Conservation (phyloP, 164 flowering plant genomes). For the Stephania yunnanensis region DNA sequence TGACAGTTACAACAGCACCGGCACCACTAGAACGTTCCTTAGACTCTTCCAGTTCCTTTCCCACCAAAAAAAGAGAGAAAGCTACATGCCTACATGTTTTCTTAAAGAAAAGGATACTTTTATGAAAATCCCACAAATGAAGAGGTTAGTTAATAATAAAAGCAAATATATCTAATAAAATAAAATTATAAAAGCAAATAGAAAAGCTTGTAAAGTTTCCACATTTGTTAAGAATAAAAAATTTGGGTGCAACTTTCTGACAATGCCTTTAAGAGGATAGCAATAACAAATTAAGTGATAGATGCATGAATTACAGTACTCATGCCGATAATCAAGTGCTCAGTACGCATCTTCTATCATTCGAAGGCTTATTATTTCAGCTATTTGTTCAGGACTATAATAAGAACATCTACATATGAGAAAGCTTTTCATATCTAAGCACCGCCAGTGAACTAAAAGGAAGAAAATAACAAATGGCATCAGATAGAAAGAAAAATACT, state of each 20-base stretch:
- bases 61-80: neutral
- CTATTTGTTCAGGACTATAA: neutral
- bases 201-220: too few relatives aligned
- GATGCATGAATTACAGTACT: neutral
- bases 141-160: neutral
- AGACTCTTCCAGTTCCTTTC: neutral
- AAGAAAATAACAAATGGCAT: neutral
- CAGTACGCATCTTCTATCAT: neutral
- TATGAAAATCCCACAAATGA: neutral
- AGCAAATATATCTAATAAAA: neutral
- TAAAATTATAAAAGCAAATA: too few relatives aligned
- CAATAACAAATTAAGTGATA: neutral
- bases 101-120: neutral
- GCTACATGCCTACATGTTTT: neutral
- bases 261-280: neutral
- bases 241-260: too few relatives aligned
- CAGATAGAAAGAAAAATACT: neutral
- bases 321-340: neutral
- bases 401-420: neutral
- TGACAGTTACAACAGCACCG: neutral
- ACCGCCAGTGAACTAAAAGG: neutral
- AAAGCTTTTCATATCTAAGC: neutral
- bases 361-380: neutral
- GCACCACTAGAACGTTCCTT: neutral
- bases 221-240: too few relatives aligned